phyloP scores from a whole-genome alignment of 1,284 basidiomycete species.

The Schizopora paradoxa region DNA sequence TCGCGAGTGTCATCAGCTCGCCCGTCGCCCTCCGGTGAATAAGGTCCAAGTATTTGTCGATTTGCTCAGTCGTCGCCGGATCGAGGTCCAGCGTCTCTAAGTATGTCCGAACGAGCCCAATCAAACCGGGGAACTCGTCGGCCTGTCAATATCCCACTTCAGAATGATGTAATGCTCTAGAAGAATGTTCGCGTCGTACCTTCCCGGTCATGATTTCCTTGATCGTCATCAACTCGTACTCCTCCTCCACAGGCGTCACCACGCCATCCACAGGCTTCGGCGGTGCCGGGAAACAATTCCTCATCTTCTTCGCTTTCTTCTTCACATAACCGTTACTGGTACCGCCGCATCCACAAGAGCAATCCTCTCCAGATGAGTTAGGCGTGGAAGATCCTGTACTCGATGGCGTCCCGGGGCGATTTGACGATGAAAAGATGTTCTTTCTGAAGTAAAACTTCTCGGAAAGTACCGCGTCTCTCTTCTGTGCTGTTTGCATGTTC shows the following conservation, averaged over 20 bases:
- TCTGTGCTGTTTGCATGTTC: conserved; percentile 92
- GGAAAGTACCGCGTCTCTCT: conserved; percentile 68
- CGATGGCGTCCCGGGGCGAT: conserved; percentile 34
- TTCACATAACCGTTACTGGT: conserved; percentile 21
- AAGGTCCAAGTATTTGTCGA: conserved; percentile 77
- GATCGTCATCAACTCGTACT: conserved; percentile 90
- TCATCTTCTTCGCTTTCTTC: conserved; percentile 57
- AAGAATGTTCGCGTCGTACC: conserved; percentile 34
- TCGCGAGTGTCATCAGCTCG: conserved; percentile 82
- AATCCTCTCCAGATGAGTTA: conserved; percentile 41
- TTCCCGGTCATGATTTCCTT: conserved; percentile 94
- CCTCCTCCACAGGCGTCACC: conserved; percentile 59
- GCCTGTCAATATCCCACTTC: conserved; percentile 38
- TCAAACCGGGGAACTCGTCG: conserved; percentile 74
- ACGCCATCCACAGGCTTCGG: conserved; percentile 46
- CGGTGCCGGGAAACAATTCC: conserved; percentile 63
- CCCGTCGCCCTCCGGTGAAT: conserved; percentile 79
- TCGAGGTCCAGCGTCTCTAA: conserved; percentile 85
- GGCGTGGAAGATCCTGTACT: conserved; percentile 47
- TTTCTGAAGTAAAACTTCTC: conserved; percentile 91
- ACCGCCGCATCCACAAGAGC: neutral
- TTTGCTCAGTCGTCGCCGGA: conserved; percentile 53
- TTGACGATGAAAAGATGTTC: conserved; percentile 66
- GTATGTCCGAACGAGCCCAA: conserved; percentile 84
- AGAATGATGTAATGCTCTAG: neutral